Evolutionary conservation across 2,329 filamentous ascomycete genomes (phyloP), one percentile per base, ranked within the genome.

Genomic region (Fusarium sp.): DNA sequence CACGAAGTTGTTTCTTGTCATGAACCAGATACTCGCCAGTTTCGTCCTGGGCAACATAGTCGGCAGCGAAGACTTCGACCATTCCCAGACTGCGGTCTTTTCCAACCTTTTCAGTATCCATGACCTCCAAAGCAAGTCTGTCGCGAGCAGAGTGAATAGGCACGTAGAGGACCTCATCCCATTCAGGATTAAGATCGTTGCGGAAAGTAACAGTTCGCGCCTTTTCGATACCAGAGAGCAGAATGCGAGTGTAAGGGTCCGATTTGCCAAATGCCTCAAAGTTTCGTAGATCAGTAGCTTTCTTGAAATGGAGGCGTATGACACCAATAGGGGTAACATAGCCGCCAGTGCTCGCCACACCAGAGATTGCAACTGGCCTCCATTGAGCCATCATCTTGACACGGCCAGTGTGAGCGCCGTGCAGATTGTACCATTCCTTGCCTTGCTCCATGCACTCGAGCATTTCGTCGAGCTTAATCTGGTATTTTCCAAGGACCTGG

Each of bases 181-280:
- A 99, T 54, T 96, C 92, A 3, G 96, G 96, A 77, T 97, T 93
- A 60, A 99, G 88, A 66, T 97, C 97, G 81, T 97, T 99, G 77
- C 93, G 90, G 84, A 96, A 97, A 0, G 95, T 98, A 51, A 99
- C 96, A 4, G 96, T 98, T 60, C 94, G 89, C 11, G 88, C 94
- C 79, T 95, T 97, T 77, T 96, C 91, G 58, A 98, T 89, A 45
- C 96, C 95, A 47, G 94, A 97, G 9, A 97, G 86, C 54, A 97
- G 80, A 2, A 98, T 91, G 41, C 95, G 91, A 23, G 90, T 92
- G 74, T 99, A 99, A 0, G 96, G 93, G 79, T 99, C 97, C 1
- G 96, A 98, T 80, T 98, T 98, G 80, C 96, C 96, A 79, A 99
- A 88, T 4, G 93, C 93, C 80, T 99, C 96, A 54, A 97, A 86